Evolutionary conservation across 129 eudicot genomes (phyloP).

Genomic region (Gnaphalium uliginosum): DNA sequence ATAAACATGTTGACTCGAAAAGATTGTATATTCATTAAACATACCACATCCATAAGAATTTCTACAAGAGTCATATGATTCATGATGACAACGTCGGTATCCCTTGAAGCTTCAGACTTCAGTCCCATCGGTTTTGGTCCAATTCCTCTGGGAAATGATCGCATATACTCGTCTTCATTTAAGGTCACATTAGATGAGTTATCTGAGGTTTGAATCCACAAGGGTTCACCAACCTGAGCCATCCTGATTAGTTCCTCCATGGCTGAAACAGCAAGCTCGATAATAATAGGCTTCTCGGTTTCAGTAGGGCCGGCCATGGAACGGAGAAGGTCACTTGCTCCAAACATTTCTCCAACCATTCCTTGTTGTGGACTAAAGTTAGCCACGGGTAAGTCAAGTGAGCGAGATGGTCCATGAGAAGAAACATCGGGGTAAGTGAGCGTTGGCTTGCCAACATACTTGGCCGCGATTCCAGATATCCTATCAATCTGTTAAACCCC

Average conservation of each 20-base stretch:
- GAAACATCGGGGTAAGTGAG: constrained; percentile 63
- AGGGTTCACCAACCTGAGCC: constrained; percentile 83
- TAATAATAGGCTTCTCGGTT: constrained; percentile 77
- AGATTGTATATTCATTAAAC: neutral
- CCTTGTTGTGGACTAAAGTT: constrained; percentile 58
- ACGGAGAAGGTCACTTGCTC: constrained; percentile 65
- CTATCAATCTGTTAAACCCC: constrained; percentile 64
- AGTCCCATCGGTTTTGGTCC: constrained; percentile 82
- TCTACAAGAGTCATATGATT: constrained; percentile 84
- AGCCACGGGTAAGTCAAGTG: constrained; percentile 70
- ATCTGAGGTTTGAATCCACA: constrained; percentile 73
- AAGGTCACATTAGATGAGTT: constrained; percentile 46
- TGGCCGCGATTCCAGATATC: constrained; percentile 93
- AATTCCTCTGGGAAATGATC: constrained; percentile 77
- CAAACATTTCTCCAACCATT: constrained; percentile 67
- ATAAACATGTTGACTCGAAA: neutral
- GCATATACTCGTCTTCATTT: constrained; percentile 73
- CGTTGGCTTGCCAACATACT: constrained; percentile 81
- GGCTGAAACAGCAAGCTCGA: constrained; percentile 94
- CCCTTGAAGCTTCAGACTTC: constrained; percentile 84
- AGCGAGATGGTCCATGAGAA: constrained; percentile 49
- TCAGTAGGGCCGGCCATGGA: constrained; percentile 64
- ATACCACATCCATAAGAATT: constrained; percentile 96
- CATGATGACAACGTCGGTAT: constrained; percentile 89
- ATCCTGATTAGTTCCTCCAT: constrained; percentile 90